Conservation (phyloP, 352 stramenopile genomes). For the Lagenidium giganteum region DNA sequence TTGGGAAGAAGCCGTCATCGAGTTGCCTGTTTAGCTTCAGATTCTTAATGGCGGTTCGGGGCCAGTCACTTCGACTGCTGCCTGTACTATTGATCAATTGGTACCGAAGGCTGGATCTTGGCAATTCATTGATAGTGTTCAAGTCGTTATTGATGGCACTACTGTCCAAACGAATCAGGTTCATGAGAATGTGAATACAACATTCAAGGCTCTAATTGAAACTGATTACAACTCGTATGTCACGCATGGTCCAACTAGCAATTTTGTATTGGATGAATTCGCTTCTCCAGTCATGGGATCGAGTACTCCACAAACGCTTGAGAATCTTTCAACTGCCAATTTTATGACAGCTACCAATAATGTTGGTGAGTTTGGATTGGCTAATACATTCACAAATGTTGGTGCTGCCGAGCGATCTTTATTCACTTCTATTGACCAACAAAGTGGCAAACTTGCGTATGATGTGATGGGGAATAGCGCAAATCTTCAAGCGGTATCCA, state of each 20-base stretch:
- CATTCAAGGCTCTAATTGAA: slow-evolving; percentile 15
- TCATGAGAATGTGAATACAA: slow-evolving; percentile 17
- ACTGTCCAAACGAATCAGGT: slow-evolving; percentile 13
- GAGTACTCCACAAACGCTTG: slow-evolving; percentile 8
- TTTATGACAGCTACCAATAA: slow-evolving; percentile 17
- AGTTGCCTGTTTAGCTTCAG: slow-evolving; percentile 11
- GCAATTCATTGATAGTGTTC: slow-evolving; percentile 12
- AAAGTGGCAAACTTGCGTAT: slow-evolving; percentile 10
- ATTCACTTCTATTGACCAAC: slow-evolving; percentile 14
- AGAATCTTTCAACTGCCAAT: slow-evolving; percentile 8
- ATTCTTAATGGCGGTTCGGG: slow-evolving; percentile 13
- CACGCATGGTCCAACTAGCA: slow-evolving; percentile 10
- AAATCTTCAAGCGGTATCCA: slow-evolving; percentile 15
- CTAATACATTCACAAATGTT: slow-evolving; percentile 11
- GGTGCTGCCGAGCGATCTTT: slow-evolving; percentile 10
- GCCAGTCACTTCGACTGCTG: slow-evolving; percentile 12
- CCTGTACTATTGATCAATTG: slow-evolving; percentile 13
- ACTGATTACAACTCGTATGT: slow-evolving; percentile 10
- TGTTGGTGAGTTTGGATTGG: slow-evolving; percentile 14
- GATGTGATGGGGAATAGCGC: slow-evolving; percentile 12
- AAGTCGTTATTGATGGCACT: slow-evolving; percentile 11
- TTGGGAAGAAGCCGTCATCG: slow-evolving; percentile 15
- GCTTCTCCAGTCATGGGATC: slow-evolving; percentile 4
- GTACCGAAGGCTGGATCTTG: slow-evolving; percentile 7
- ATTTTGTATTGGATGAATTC: slow-evolving; percentile 15